phyloP scores from a whole-genome alignment of 2,329 filamentous ascomycete species.

The Elsinoe necatrix region DNA sequence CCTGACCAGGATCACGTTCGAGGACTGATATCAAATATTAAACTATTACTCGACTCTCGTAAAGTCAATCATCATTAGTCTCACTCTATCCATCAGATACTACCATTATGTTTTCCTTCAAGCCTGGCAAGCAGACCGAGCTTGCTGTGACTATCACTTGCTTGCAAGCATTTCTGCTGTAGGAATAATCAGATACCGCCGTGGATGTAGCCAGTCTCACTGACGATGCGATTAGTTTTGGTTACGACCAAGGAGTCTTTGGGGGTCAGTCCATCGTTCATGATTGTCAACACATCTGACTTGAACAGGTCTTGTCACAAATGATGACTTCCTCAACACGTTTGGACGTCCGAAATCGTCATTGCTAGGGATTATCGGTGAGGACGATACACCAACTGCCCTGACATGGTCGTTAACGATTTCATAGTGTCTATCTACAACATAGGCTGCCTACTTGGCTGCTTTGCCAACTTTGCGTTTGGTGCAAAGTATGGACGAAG shows the following conservation, averaged over 20 bases:
- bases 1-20: not conserved
- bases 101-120: slow-evolving; percentile 9
- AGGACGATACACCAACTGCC: not conserved
- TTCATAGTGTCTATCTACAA: slow-evolving; percentile 27
- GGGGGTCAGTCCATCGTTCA: slow-evolving; percentile 18
- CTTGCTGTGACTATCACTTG: slow-evolving; percentile 14
- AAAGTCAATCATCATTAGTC: not conserved
- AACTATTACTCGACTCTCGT: not conserved
- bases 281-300: not conserved
- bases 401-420: not conserved
- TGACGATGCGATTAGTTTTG: not conserved
- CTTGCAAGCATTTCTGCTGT: slow-evolving; percentile 14
- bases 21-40: not conserved
- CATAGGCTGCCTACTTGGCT: slow-evolving; percentile 29
- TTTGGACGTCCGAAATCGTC: slow-evolving; percentile 26
- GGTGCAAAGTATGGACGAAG: slow-evolving; percentile 27
- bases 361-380: slow-evolving; percentile 28
- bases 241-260: slow-evolving; percentile 31
- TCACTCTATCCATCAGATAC: not conserved
- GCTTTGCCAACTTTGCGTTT: slow-evolving; percentile 26
- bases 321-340: slow-evolving; percentile 25
- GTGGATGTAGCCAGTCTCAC: not conserved
- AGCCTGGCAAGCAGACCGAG: slow-evolving; percentile 15
- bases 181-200: not conserved
- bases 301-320: slow-evolving; percentile 22